Conservation (phyloP, 352 stramenopile genomes). For the Globisporangium recalcitrans region DNA sequence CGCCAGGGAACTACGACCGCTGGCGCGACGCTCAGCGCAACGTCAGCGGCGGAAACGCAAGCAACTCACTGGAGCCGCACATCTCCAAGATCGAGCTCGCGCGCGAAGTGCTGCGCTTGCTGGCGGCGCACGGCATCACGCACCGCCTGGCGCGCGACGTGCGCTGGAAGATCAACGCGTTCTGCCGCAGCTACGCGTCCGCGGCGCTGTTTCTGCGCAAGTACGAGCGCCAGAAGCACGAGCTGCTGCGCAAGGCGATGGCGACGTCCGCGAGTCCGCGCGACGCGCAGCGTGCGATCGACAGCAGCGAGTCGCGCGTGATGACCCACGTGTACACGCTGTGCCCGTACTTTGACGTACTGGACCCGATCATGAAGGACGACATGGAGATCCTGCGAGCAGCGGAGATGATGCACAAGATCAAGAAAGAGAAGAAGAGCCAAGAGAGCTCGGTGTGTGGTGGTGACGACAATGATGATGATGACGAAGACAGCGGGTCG, state of each 20-base stretch:
- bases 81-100: constrained; percentile 17
- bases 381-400: constrained; percentile 1
- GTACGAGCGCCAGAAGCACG: constrained; percentile 11
- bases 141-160: constrained; percentile 16
- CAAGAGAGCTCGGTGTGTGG: background rate
- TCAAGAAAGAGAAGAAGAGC: background rate
- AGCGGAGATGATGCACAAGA: background rate
- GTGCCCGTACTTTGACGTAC: constrained; percentile 13
- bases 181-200: constrained; percentile 9
- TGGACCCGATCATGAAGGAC: constrained; percentile 13
- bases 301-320: constrained; percentile 9
- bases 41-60: background rate
- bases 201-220: constrained; percentile 13
- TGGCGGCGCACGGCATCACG: constrained; percentile 13
- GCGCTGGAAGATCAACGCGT: constrained; percentile 18
- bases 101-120: constrained; percentile 11
- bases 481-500: background rate
- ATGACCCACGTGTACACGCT: constrained; percentile 13
- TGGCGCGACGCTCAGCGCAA: constrained; percentile 23
- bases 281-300: constrained; percentile 5
- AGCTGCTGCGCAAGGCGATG: background rate
- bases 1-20: constrained; percentile 34
- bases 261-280: background rate
- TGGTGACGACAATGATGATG: background rate
- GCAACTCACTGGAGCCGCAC: constrained; percentile 6